Conservation (phyloP, 176 grass and related monocot species). For the Raddia distichophylla region DNA sequence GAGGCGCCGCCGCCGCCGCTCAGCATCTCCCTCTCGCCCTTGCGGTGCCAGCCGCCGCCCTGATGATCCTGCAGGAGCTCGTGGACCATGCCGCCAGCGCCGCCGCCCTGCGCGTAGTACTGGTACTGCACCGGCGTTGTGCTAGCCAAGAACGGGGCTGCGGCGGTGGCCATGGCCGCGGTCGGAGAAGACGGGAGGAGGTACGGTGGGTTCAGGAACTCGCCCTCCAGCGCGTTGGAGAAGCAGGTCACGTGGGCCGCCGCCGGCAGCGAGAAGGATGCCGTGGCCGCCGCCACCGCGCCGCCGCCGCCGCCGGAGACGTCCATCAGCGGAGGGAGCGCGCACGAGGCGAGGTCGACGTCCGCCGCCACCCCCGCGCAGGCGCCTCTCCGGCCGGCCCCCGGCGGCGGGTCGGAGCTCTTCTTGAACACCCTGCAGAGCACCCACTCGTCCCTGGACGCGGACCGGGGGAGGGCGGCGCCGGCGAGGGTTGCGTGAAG, state of each 20-base stretch:
- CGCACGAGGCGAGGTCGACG: constrained; percentile 28
- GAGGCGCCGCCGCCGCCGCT: constrained; percentile 45
- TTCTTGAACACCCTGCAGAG: constrained; percentile 85
- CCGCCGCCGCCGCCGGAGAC: constrained; percentile 30
- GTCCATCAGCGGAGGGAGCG: constrained; percentile 55
- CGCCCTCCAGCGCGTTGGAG: constrained; percentile 68
- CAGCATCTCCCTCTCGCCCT: constrained; percentile 44
- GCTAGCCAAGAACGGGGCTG: constrained; percentile 21
- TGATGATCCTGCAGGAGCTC: constrained; percentile 31
- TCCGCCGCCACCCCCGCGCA: constrained; percentile 23
- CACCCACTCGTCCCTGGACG: constrained; percentile 62
- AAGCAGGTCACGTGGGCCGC: constrained; percentile 81
- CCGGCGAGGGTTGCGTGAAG: constrained; percentile 53
- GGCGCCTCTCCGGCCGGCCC: constrained; percentile 10
- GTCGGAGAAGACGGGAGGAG: not conserved
- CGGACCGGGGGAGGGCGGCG: not conserved
- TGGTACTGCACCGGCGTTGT: constrained; percentile 6
- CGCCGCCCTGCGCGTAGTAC: constrained; percentile 35
- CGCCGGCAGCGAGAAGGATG: constrained; percentile 1
- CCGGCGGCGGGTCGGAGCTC: constrained; percentile 6
- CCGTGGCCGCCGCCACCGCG: not conserved
- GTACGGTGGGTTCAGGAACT: constrained; percentile 50
- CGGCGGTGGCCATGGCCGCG: not conserved
- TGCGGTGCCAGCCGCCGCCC: constrained; percentile 50
- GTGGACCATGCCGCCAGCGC: constrained; percentile 24